Base-by-base conservation (phyloP, 305 asterid species). In the Fraxinus ornus region DNA sequence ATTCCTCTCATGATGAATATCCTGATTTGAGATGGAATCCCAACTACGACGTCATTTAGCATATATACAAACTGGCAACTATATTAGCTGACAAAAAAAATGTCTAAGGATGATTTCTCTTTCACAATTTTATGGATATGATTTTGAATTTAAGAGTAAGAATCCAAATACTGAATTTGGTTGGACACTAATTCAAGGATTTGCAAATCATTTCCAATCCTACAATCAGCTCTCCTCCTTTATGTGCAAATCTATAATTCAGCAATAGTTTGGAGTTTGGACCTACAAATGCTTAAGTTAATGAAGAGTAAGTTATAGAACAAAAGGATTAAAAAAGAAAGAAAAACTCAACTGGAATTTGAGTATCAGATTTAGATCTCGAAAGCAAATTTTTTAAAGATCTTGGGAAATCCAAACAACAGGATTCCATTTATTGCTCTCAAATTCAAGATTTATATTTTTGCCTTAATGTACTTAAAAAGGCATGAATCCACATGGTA, bases 391-490 rank as follows among this genome's bases (percentile, higher is more conserved):
- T 28, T 62, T 62, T 24, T 66, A 66, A 47, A 21, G 35, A 62
- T 77, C 81, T 71, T 36, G 81, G 72, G 82, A 68, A 73, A 49
- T 33, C 41, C 81, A 78, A 83, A 49, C 44, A 44, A 44, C 72
- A 41, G 73, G 72, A 57, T 7, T 77, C 57, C 86, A 82, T 49
- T 21, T 77, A 22, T 68, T 39, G 17, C 80, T 76, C 80, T 49
- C 66, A 83, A 36, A 74, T 32, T 66, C 47, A 68, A 44, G 28
- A 55, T 12, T 79, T 22, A 21, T 39, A 7, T 33, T 22, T 81
- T 81, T 49, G 7, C 35, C 36, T 33, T 66, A 30, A 26, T 57
- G 76, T 49, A 26, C 36, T n/a, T 35, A 12, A 75, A 66, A 47
- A 41, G 66, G 28, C 8, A 41, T 30, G 30, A 52, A 19, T 33